Evolutionary conservation across 2,329 filamentous ascomycete genomes (phyloP), one percentile per base, ranked within the genome.

Genomic region (Pseudogymnoascus sp.): DNA sequence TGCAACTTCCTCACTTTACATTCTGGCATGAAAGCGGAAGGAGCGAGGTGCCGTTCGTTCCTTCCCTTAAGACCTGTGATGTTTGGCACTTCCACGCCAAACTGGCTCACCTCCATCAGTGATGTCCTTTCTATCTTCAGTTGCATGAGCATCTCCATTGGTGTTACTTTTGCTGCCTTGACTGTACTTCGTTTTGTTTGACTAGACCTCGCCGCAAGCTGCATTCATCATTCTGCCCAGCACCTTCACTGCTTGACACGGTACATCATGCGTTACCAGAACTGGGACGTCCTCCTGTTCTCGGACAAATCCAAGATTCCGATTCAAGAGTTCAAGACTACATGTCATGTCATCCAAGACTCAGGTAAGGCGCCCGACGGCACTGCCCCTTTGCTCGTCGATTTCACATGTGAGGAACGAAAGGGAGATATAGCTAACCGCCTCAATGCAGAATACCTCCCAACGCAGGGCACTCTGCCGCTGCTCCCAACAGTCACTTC

Each of bases 221-320:
- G 25, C 28, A 32, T 32, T 32, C n/a, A 32, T 54, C 28, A 54
- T 14, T 54, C n/a, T 20, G 47, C 9, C 16, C 18, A 38, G 18
- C 11, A 11, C 16, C 16, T 32, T n/a, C 4, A 20, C 18, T 58
- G 32, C 18, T 58, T 8, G 20, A 35, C 6, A 58, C 12, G 32
- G 14, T 41, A 38, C 73, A 79, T 67, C 64, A 95, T 96, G 91
- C 86, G 90, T 62, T 95, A 88, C 78, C 83, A 90, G 67, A 85
- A 90, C 69, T 95, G 90, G 91, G 91, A 96, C 69, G 82, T 94
- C 61, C 82, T 95, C 43, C 78, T 95, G 64, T 95, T 95, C 71
- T 87, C 89, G 0, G 76, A 77, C 14, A 74, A 73, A 64, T 85
- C 80, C 67, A 86, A 84, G 67, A 75, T 88, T 11, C 91, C 91